A percentile compares a stretch with the other conserved stretches of the same genome.
These are phyloP conservation scores for Penicillium brasilianum DNA, from an alignment of 2,329 filamentous ascomycete genomes.

Conservation along the genomic window DNA sequence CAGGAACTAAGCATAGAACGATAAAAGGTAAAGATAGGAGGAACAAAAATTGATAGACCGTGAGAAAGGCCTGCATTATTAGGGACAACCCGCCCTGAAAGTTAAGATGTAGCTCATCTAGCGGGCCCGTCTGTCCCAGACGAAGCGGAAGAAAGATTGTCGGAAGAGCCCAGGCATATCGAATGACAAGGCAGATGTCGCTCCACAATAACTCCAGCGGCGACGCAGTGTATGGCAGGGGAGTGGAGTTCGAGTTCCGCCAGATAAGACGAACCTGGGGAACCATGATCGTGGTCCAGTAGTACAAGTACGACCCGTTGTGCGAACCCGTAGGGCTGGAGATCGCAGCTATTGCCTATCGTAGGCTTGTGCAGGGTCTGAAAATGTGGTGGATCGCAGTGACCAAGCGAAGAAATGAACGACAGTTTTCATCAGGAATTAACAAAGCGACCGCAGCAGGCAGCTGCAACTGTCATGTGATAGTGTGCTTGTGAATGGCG, in stretches of 20 bases:
- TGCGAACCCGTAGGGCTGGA: not conserved
- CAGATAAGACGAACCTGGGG: slow-evolving; percentile 18
- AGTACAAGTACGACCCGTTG: not conserved
- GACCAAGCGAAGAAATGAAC: not conserved
- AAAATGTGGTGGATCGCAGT: not conserved
- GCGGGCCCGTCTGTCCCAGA: slow-evolving; percentile 56
- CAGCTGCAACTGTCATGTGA: slow-evolving; percentile 20
- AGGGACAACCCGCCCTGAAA: slow-evolving; percentile 62
- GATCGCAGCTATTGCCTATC: not conserved
- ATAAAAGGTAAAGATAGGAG: slow-evolving; percentile 61
- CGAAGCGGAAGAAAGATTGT: slow-evolving; percentile 65
- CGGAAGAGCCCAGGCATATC: slow-evolving; percentile 52
- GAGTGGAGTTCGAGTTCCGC: slow-evolving; percentile 23
- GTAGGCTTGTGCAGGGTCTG: not conserved
- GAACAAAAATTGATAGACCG: slow-evolving; percentile 65
- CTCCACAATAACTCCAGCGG: slow-evolving; percentile 46
- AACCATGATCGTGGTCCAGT: slow-evolving; percentile 11
- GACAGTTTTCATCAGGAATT: not conserved
- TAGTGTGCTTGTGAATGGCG: not conserved
- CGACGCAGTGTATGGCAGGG: slow-evolving; percentile 46
- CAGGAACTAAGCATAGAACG: slow-evolving; percentile 53
- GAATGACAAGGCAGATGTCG: slow-evolving; percentile 47
- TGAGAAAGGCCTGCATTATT: slow-evolving; percentile 62
- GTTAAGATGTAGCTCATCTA: slow-evolving; percentile 70
- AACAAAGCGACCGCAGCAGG: slow-evolving; percentile 3